Evolutionary conservation across 805 yeast species (phyloP).

Genomic region (Barnettozyma californica): DNA sequence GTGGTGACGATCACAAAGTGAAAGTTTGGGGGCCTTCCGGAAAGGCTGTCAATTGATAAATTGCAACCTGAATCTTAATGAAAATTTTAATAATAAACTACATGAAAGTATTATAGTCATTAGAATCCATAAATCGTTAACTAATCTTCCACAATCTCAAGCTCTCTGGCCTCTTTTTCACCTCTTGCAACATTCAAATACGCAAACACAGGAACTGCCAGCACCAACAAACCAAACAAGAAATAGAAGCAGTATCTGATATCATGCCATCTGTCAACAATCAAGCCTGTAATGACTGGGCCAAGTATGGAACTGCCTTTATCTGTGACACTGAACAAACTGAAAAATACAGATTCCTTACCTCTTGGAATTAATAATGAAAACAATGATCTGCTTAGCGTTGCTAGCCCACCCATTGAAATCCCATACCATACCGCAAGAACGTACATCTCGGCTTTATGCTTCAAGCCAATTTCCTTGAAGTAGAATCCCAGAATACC

Average conservation of each 20-base stretch:
- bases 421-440: conserved; percentile 74
- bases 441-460: conserved; percentile 61
- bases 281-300: conserved; percentile 64
- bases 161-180: conserved; percentile 42
- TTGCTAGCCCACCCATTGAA: conserved; percentile 67
- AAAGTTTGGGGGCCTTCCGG: conserved; percentile 55
- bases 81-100: too few species aligned
- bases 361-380: conserved; percentile 69
- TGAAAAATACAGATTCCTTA: conserved; percentile 69
- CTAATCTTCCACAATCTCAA: conserved; percentile 27
- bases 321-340: conserved; percentile 72
- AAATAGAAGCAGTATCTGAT: conserved; percentile 70
- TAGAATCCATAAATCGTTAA: not conserved
- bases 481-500: conserved; percentile 64
- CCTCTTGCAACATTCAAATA: conserved; percentile 60
- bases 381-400: conserved; percentile 63
- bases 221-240: conserved; percentile 44
- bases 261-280: conserved; percentile 69
- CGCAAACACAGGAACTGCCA: conserved; percentile 53
- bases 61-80: not conserved
- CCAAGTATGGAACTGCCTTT: conserved; percentile 76
- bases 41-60: not conserved
- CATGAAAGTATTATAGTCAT: not conserved
- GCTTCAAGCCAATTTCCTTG: conserved; percentile 49
- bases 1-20: conserved; percentile 75